Conservation (phyloP, 2,329 filamentous ascomycete genomes). For the Rachicladosporium sp. region DNA sequence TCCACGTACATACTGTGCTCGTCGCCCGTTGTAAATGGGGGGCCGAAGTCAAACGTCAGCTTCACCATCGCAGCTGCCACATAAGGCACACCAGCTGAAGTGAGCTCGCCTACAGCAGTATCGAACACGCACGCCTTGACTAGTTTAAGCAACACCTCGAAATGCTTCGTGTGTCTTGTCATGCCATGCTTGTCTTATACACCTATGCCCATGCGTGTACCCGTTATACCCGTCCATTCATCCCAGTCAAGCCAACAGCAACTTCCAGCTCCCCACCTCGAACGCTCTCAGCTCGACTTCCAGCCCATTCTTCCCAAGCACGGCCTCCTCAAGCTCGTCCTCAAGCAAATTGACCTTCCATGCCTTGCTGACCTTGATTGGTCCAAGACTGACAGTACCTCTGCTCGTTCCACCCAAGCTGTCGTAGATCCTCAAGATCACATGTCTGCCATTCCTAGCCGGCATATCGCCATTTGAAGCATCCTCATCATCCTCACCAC, state of each 20-base stretch:
- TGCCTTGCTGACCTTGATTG: conserved; percentile 60
- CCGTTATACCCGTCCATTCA: too few species aligned
- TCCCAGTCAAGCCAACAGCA: conserved; percentile 16
- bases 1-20: too few species aligned
- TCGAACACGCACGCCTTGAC: too few species aligned
- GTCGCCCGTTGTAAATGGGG: too few species aligned
- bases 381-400: conserved; percentile 53
- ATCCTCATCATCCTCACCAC: conserved; percentile 50
- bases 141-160: too few species aligned
- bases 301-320: conserved; percentile 31
- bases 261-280: conserved; percentile 27
- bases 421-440: conserved; percentile 81
- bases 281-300: conserved; percentile 28
- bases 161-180: too few species aligned
- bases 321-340: conserved; percentile 62
- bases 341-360: conserved; percentile 81
- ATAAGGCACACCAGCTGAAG: too few species aligned
- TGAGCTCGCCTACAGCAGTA: too few species aligned
- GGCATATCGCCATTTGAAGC: conserved; percentile 45
- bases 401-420: conserved; percentile 69
- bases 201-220: too few species aligned
- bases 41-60: too few species aligned
- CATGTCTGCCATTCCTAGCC: conserved; percentile 51
- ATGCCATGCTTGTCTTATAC: too few species aligned
- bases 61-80: too few species aligned